A percentile compares a stretch with the other conserved stretches of the same genome.
Evolutionary conservation across 2,329 filamentous ascomycete species (phyloP).

Genomic region (Ophiocordyceps unilateralis): DNA sequence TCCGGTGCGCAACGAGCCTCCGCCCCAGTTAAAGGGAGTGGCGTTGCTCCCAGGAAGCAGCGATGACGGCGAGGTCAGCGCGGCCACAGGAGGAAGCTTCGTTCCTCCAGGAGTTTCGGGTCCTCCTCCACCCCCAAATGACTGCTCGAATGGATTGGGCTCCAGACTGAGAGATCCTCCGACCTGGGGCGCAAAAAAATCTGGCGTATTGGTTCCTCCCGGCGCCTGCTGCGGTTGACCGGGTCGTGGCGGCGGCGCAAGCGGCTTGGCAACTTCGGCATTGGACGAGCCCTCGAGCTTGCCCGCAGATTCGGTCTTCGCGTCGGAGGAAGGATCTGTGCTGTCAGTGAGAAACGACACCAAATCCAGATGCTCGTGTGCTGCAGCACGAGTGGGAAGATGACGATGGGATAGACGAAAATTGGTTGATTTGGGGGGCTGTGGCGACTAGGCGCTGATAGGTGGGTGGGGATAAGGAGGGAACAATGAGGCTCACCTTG

Average conservation of each 20-base stretch:
- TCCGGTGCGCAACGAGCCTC: slow-evolving; percentile 74
- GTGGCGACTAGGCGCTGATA: slow-evolving; percentile 1
- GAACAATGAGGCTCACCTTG: slow-evolving; percentile 23
- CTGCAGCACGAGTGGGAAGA: background rate
- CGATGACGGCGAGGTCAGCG: slow-evolving; percentile 78
- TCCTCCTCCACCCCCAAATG: slow-evolving; percentile 46
- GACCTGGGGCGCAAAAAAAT: slow-evolving; percentile 49
- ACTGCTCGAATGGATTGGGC: slow-evolving; percentile 94
- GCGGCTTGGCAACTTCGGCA: slow-evolving; percentile 44
- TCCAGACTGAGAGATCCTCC: slow-evolving; percentile 51
- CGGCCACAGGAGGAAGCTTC: slow-evolving; percentile 75
- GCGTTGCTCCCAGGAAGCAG: slow-evolving; percentile 57
- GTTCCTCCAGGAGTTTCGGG: slow-evolving; percentile 69
- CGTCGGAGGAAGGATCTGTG: slow-evolving; percentile 25
- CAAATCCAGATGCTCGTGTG: background rate
- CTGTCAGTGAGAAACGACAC: slow-evolving; percentile 3
- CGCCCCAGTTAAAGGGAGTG: slow-evolving; percentile 62
- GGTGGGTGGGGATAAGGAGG: background rate
- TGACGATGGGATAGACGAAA: slow-evolving; percentile 4
- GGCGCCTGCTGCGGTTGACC: slow-evolving; percentile 22
- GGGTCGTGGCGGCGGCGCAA: slow-evolving; percentile 55
- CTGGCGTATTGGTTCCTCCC: slow-evolving; percentile 34
- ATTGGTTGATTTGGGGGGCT: background rate
- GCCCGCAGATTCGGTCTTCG: slow-evolving; percentile 26
- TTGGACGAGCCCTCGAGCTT: slow-evolving; percentile 34